Conservation (phyloP, 495 filamentous ascomycete species). For the Jackrogersella multiformis region DNA sequence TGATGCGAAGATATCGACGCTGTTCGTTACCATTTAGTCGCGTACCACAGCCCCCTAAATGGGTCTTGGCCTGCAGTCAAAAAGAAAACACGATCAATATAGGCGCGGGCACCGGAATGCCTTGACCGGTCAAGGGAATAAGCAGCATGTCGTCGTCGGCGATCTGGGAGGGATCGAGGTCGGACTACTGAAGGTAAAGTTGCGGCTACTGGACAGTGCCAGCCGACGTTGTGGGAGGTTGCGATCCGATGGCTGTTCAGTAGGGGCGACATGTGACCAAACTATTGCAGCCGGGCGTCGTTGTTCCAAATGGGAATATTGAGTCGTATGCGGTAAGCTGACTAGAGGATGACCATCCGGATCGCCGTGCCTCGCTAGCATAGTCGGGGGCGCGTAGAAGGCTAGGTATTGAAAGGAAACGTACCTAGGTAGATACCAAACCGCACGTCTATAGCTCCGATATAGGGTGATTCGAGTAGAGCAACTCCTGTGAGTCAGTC, state of each 20-base stretch:
- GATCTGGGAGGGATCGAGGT: conserved; percentile 25
- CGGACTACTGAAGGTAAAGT: conserved; percentile 17
- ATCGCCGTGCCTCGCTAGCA: conserved; percentile 28
- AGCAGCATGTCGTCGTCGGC: conserved; percentile 22
- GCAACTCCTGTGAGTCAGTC: conserved; percentile 25
- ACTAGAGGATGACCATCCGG: conserved; percentile 30
- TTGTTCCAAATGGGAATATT: conserved; percentile 27
- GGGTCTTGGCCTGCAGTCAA: conserved; percentile 31
- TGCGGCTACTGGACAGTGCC: conserved; percentile 21
- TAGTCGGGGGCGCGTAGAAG: conserved; percentile 5
- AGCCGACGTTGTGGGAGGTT: conserved; percentile 34
- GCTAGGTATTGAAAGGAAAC: conserved; percentile 10
- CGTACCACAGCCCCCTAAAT: conserved; percentile 24
- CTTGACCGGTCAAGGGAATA: conserved; percentile 24
- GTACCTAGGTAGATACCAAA: conserved; percentile 13
- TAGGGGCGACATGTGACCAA: conserved; percentile 32
- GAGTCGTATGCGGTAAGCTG: conserved; percentile 40
- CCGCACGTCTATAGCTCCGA: conserved; percentile 18
- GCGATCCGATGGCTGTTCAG: conserved; percentile 37
- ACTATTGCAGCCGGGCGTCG: conserved; percentile 15
- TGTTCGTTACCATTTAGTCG: conserved; percentile 14
- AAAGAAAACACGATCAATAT: conserved; percentile 24
- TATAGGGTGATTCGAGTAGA: conserved; percentile 22
- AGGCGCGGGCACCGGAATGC: background rate
- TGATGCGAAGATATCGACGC: conserved; percentile 27